Base-by-base conservation (phyloP, 352 stramenopile species). In the Globisporangium middletonii region DNA sequence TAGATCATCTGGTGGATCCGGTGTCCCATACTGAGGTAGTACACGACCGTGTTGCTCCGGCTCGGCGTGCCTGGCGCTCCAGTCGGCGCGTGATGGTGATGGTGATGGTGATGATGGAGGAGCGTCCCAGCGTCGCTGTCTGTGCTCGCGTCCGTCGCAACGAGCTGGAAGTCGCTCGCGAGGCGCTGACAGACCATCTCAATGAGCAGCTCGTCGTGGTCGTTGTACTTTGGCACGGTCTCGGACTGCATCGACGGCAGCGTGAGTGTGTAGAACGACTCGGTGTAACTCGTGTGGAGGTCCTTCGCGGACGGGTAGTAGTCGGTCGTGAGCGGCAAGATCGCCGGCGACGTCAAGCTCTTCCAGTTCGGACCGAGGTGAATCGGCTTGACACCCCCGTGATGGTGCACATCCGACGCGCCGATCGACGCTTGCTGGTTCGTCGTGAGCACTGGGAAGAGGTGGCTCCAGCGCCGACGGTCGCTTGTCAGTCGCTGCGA, bases 291-390 rank as follows among this genome's bases (percentile, higher is more conserved):
- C 38, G 72, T 69, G 38, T 75, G 68, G 6, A 92, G 62, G 19
- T 92, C 79, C 47, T 87, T 84, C 7, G 76, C 65, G 12, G 77
- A 78, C 27, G 89, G 89, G 26, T 93, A 84, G 49, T 93, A 95
- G 66, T 97, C 89, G 3, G 87, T 97, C 33, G 88, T 96, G 27
- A 97, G 66, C 18, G 90, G 90, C 26, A 97, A 63, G 55, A 98
- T 97, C 6, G 96, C 97, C 27, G 97, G 97, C 18, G 95, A 94
- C 28, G 85, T 97, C 6, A 99, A 67, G 37, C 82, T 97, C 53
- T 96, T 98, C 95, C 95, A 99, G 67, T 98, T 98, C n/a, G 96
- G 93, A 3, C 95, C 93, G 27, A 94, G 66, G 42, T 80, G 70
- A n/a, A 76, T 63, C 9, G 65, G 64, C 30, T 76, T 73, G 26